A percentile compares a stretch with the other conserved stretches of the same genome.
These are phyloP conservation scores for Neurospora sublineolata DNA, from an alignment of 495 filamentous ascomycete genomes.

Conservation along the genomic window DNA sequence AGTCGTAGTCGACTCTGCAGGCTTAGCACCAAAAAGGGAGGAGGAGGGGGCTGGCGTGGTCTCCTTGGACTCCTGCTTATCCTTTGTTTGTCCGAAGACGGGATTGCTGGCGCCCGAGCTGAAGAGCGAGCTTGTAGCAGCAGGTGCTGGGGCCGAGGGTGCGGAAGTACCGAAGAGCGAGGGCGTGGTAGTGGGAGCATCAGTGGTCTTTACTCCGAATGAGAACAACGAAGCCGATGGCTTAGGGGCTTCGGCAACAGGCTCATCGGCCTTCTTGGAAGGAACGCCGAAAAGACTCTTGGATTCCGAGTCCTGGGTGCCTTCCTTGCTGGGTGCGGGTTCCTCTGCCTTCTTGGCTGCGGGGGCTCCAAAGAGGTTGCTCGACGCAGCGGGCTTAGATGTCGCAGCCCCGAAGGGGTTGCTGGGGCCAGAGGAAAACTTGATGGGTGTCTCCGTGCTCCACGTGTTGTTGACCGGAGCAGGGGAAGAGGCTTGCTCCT, in stretches of 20 bases:
- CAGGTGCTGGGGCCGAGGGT: conserved; percentile 4
- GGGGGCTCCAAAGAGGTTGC: conserved; percentile 15
- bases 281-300: conserved; percentile 14
- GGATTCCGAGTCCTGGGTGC: conserved; percentile 4
- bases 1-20: conserved; percentile 1
- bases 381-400: conserved; percentile 18
- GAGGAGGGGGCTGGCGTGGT: conserved; percentile 4
- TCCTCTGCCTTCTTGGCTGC: conserved; percentile 10
- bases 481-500: conserved; percentile 23
- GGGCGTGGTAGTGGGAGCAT: conserved; percentile 10
- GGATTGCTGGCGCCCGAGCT: conserved; percentile 4
- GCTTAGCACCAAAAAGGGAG: conserved; percentile 13
- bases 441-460: conserved; percentile 27
- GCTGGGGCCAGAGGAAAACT: conserved; percentile 21
- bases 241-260: conserved; percentile 4
- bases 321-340: conserved; percentile 1
- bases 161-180: conserved; percentile 17
- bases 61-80: conserved; percentile 9
- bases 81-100: conserved; percentile 11
- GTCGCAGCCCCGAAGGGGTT: conserved; percentile 21
- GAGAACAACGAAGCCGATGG: conserved; percentile 6
- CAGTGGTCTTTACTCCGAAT: conserved; percentile 9
- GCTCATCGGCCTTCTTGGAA: conserved; percentile 14
- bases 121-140: conserved; percentile 7
- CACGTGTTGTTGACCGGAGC: conserved; percentile 38